phyloP scores from a whole-genome alignment of 2,329 filamentous ascomycete species.

The Lithohypha guttulata region DNA sequence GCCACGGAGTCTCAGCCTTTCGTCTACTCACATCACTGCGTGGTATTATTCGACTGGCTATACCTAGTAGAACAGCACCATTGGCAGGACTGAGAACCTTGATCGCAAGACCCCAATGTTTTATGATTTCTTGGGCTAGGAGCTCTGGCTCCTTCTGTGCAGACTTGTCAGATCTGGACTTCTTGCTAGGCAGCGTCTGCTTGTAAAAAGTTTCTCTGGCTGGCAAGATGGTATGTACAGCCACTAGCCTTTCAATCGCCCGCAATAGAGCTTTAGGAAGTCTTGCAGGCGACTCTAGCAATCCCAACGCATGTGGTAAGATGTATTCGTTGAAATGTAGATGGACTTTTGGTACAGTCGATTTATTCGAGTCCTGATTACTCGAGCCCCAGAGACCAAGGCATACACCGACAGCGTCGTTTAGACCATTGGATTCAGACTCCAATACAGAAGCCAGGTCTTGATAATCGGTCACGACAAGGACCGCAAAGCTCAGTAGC shows the following conservation, averaged over 20 bases:
- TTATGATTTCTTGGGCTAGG: not conserved
- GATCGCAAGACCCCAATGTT: conserved; percentile 13
- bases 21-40: conserved; percentile 34
- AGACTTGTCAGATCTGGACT: not conserved
- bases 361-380: too few species aligned
- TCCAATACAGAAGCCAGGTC: too few species aligned
- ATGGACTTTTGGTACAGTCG: not conserved
- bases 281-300: not conserved
- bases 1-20: conserved; percentile 38
- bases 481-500: too few species aligned
- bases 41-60: conserved; percentile 30
- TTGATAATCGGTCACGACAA: too few species aligned
- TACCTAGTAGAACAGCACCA: conserved; percentile 28
- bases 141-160: not conserved
- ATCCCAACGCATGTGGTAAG: not conserved
- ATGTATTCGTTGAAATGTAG: conserved; percentile 1
- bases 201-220: conserved; percentile 29
- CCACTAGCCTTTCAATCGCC: conserved; percentile 25
- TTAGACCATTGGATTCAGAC: too few species aligned
- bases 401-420: too few species aligned
- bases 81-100: conserved; percentile 27
- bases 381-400: too few species aligned
- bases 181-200: conserved; percentile 22
- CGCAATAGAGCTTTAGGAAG: not conserved
- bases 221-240: conserved; percentile 33